Conservation (phyloP, 257 asterid species). For the Handroanthus guayacan region DNA sequence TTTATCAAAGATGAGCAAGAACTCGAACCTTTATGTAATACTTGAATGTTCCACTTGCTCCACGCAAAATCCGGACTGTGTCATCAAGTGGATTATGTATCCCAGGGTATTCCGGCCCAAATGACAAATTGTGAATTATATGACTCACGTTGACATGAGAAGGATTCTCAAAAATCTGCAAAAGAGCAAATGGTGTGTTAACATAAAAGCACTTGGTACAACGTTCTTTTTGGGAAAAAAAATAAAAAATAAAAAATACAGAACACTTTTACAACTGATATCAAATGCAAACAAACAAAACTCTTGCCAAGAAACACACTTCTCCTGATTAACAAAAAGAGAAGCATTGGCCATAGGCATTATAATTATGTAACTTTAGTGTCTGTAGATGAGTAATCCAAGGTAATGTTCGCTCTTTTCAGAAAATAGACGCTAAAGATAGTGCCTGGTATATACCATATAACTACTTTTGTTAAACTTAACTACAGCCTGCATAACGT, state of each 20-base stretch:
- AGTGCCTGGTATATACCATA: too few species aligned
- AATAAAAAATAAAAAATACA: not conserved
- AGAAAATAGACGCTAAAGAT: too few species aligned
- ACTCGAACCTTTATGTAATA: slow-evolving; percentile 89
- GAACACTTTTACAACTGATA: not conserved
- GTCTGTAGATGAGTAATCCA: too few species aligned
- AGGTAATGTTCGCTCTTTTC: too few species aligned
- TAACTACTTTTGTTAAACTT: too few species aligned
- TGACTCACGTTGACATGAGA: slow-evolving; percentile 97
- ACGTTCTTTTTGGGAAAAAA: not conserved
- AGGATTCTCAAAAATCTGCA: slow-evolving; percentile 87
- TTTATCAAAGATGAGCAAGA: slow-evolving; percentile 19
- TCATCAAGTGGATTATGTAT: slow-evolving; percentile 97
- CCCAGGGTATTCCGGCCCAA: slow-evolving; percentile 98
- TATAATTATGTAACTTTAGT: too few species aligned
- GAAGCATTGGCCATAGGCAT: too few species aligned
- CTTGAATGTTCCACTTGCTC: slow-evolving; percentile 94
- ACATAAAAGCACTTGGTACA: slow-evolving; percentile 15
- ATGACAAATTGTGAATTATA: slow-evolving; percentile 87
- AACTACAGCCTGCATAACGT: not conserved
- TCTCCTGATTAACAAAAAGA: too few species aligned
- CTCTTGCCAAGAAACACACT: not conserved
- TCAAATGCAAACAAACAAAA: slow-evolving; percentile 19
- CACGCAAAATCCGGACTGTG: slow-evolving; percentile 80
- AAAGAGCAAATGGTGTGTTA: slow-evolving; percentile 32